A percentile compares a stretch with the other conserved stretches of the same genome.
These are phyloP conservation scores for Talaromyces sp. DNA, from an alignment of 2,329 filamentous ascomycete species.

Conservation along the genomic window DNA sequence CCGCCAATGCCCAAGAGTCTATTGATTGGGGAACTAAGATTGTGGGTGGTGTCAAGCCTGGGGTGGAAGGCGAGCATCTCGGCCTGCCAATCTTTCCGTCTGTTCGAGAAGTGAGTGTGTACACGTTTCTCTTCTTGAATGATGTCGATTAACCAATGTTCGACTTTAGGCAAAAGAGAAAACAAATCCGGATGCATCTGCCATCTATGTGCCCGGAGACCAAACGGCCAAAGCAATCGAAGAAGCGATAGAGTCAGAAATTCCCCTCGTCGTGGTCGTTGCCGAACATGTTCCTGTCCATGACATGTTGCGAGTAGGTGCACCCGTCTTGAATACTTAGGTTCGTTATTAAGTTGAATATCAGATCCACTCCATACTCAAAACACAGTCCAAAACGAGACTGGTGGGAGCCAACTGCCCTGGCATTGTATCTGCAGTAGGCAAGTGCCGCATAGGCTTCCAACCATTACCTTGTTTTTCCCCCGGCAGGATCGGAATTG, in stretches of 20 bases:
- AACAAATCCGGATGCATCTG: constrained; percentile 69
- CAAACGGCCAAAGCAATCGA: constrained; percentile 68
- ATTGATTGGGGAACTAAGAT: constrained; percentile 74
- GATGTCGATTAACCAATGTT: background rate
- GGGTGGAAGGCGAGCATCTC: constrained; percentile 63
- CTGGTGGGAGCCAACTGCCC: constrained; percentile 77
- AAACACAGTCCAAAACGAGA: constrained; percentile 64
- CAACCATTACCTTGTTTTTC: constrained; percentile 69
- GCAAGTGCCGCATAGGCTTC: constrained; percentile 67
- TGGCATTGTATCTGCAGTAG: constrained; percentile 69
- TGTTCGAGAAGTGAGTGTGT: constrained; percentile 48
- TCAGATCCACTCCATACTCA: constrained; percentile 62
- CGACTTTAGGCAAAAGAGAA: constrained; percentile 55
- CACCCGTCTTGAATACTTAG: constrained; percentile 12
- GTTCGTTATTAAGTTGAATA: constrained; percentile 2
- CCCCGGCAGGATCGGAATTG: constrained; percentile 64
- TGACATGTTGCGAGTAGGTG: constrained; percentile 62
- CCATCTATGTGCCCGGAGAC: constrained; percentile 72
- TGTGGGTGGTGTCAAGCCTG: constrained; percentile 70
- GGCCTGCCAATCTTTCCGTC: constrained; percentile 66
- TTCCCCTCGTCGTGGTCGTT: constrained; percentile 70
- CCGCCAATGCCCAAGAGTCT: constrained; percentile 69
- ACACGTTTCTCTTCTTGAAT: background rate
- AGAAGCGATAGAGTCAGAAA: constrained; percentile 72
- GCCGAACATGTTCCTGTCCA: constrained; percentile 75